A percentile compares a stretch with the other conserved stretches of the same genome.
Conservation (phyloP, 495 filamentous ascomycete species). For the Tuber brumale region DNA sequence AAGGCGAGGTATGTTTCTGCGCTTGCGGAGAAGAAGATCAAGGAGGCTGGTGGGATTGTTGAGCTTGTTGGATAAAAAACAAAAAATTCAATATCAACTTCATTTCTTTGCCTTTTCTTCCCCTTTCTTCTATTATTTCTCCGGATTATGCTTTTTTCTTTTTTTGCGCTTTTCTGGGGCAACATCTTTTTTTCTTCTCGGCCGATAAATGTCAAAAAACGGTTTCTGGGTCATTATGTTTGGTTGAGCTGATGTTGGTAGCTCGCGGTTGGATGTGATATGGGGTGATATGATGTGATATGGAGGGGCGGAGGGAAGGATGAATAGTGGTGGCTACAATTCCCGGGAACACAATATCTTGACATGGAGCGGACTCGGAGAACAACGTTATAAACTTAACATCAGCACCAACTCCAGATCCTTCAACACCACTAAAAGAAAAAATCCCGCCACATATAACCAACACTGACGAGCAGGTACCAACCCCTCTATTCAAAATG, state of each 20-base stretch:
- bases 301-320: not conserved
- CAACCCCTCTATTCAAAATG: not conserved
- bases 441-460: not conserved
- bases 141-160: not conserved
- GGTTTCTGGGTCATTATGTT: not conserved
- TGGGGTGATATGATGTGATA: not conserved
- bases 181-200: not conserved
- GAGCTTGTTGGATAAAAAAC: constrained; percentile 76
- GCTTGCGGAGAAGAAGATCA: constrained; percentile 91
- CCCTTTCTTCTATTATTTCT: not conserved
- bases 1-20: constrained; percentile 81
- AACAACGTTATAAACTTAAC: not conserved
- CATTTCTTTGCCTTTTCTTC: constrained; percentile 1
- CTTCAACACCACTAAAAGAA: not conserved
- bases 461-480: not conserved
- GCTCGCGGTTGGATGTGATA: not conserved
- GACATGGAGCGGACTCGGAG: not conserved
- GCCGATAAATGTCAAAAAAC: not conserved
- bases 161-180: not conserved
- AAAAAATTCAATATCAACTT: constrained; percentile 4
- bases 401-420: not conserved
- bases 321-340: not conserved
- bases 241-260: not conserved
- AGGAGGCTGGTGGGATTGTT: constrained; percentile 81
- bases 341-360: not conserved